Percentiles rank a stretch among this genome's conserved stretches.
phyloP scores from a whole-genome alignment of 257 asterid genomes.

The Linderniella brevidens region DNA sequence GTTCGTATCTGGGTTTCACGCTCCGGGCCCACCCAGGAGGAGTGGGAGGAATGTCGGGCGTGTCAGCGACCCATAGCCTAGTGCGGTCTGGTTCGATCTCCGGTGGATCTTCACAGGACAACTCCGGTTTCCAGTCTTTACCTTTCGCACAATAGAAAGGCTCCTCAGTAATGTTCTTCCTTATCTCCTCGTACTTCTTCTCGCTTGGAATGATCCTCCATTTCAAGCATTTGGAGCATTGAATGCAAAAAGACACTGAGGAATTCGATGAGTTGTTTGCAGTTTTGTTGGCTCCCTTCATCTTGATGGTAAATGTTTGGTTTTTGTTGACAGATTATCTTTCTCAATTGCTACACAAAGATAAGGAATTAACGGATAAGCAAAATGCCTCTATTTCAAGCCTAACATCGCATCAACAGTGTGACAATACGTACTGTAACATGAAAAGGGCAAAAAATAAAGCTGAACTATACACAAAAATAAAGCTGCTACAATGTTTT shows the following conservation, averaged over 20 bases:
- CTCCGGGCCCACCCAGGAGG: slow-evolving; percentile 81
- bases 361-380: too few species aligned
- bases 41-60: slow-evolving; percentile 61
- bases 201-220: slow-evolving; percentile 75
- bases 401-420: too few species aligned
- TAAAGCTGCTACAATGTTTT: too few species aligned
- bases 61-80: slow-evolving; percentile 89
- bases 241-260: slow-evolving; percentile 32
- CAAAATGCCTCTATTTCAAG: too few species aligned
- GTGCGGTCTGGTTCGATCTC: slow-evolving; percentile 64
- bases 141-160: slow-evolving; percentile 61
- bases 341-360: too few species aligned
- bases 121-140: slow-evolving; percentile 55
- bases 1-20: slow-evolving; percentile 63
- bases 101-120: slow-evolving; percentile 58
- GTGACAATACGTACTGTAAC: too few species aligned
- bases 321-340: too few species aligned
- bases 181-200: slow-evolving; percentile 68
- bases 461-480: too few species aligned
- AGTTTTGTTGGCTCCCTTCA: too few species aligned
- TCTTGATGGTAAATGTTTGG: too few species aligned
- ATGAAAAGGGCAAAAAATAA: too few species aligned
- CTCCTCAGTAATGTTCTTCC: slow-evolving; percentile 48
- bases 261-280: too few species aligned
- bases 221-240: slow-evolving; percentile 70